phyloP scores from a whole-genome alignment of 78 protist genomes.

The Polysphondylium violaceum region DNA sequence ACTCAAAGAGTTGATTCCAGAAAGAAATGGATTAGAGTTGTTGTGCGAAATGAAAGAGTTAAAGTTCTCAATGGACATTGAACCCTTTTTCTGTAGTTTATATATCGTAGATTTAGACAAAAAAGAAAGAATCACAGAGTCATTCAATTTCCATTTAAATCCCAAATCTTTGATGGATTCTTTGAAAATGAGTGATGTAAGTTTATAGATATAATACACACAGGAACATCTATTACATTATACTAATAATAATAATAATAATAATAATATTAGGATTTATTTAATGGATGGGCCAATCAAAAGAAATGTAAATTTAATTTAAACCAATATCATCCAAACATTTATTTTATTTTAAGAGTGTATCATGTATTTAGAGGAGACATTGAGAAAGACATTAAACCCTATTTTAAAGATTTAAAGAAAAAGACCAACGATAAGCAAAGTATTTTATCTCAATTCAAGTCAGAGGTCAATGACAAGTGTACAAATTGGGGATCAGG shows the following conservation, averaged over 20 bases:
- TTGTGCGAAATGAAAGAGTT: constrained; percentile 62
- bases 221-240: no score
- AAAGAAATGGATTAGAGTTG: constrained; percentile 65
- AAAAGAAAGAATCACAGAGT: constrained; percentile 63
- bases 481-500: constrained; percentile 56
- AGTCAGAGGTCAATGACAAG: constrained; percentile 41
- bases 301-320: constrained; percentile 48
- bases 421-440: constrained; percentile 31
- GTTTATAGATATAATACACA: background rate
- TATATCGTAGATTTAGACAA: constrained; percentile 74
- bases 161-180: constrained; percentile 46
- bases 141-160: constrained; percentile 66
- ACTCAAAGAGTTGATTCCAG: constrained; percentile 69
- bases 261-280: constrained; percentile 9
- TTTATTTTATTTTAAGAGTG: constrained; percentile 57
- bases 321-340: constrained; percentile 75
- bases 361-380: constrained; percentile 77
- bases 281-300: constrained; percentile 43
- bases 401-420: constrained; percentile 61
- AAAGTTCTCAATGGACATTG: constrained; percentile 55
- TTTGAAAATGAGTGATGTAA: constrained; percentile 57
- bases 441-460: constrained; percentile 41
- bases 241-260: background rate
- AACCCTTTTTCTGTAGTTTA: constrained; percentile 74
- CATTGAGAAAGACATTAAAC: constrained; percentile 69